Conservation (phyloP, 2,329 filamentous ascomycete species). For the Xylogone sp. region DNA sequence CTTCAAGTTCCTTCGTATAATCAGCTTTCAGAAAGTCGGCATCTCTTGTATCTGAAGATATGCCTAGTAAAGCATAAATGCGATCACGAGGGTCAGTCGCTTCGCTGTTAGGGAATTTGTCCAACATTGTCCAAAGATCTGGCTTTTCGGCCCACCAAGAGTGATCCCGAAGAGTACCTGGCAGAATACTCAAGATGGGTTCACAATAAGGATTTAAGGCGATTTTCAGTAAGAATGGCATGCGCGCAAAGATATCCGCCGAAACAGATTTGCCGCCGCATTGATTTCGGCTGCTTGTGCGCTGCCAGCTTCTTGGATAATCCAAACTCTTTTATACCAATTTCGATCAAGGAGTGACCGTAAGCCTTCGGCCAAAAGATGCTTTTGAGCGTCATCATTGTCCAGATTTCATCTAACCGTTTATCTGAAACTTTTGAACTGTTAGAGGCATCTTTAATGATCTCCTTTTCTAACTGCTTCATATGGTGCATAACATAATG, state of each 20-base stretch:
- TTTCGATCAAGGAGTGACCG: neutral
- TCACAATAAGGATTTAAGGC: conserved; percentile 3
- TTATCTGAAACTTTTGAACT: neutral
- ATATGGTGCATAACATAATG: conserved; percentile 11
- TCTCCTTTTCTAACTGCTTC: conserved; percentile 1
- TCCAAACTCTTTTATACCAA: conserved; percentile 9
- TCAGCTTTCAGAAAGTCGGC: conserved; percentile 6
- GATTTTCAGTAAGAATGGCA: conserved; percentile 1
- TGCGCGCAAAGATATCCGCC: conserved; percentile 3
- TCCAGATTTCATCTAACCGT: neutral
- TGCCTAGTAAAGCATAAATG: conserved; percentile 8
- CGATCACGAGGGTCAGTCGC: conserved; percentile 9
- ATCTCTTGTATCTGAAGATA: conserved; percentile 5
- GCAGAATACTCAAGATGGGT: conserved; percentile 11
- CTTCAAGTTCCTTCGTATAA: conserved; percentile 6
- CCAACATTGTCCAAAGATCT: conserved; percentile 5
- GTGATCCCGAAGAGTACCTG: conserved; percentile 2
- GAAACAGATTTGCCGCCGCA: conserved; percentile 6
- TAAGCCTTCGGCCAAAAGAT: neutral
- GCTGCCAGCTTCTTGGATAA: conserved; percentile 9
- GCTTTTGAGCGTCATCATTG: neutral
- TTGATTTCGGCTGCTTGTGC: conserved; percentile 3
- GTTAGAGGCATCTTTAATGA: neutral
- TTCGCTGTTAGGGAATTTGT: conserved; percentile 9
- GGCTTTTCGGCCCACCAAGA: conserved; percentile 9